Evolutionary conservation across 768 basidiomycete species (phyloP).

Genomic region (Pleurotus tuber-regium): DNA sequence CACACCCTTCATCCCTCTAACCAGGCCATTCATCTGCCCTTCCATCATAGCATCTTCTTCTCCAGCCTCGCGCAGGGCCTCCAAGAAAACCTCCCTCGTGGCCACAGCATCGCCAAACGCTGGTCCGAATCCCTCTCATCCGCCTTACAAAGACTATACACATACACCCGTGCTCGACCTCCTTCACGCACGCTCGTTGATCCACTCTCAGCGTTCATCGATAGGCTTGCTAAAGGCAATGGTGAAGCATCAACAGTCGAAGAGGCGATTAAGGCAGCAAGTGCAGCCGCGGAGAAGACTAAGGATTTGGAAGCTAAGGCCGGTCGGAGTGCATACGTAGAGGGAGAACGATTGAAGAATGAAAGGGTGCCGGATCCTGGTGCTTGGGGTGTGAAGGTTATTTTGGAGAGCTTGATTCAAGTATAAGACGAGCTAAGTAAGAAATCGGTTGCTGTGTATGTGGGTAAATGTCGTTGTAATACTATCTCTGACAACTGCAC

Average conservation of each 20-base stretch:
- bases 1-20: conserved; percentile 15
- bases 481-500: too few relatives aligned
- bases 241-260: conserved; percentile 31
- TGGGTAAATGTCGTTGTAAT: too few relatives aligned
- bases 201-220: conserved; percentile 77
- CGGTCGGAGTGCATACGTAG: conserved; percentile 87
- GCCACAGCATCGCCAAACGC: conserved; percentile 17
- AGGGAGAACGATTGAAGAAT: conserved; percentile 57
- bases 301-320: conserved; percentile 79
- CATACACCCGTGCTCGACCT: conserved; percentile 85
- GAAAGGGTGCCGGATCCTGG: conserved; percentile 81
- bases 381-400: conserved; percentile 84
- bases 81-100: conserved; percentile 28
- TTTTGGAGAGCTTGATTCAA: conserved; percentile 33
- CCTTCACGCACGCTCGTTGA: conserved; percentile 94
- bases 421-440: not conserved
- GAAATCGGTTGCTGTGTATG: not conserved
- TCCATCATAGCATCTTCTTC: conserved; percentile 76
- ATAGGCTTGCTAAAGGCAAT: conserved; percentile 30
- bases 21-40: not conserved
- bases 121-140: conserved; percentile 61
- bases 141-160: conserved; percentile 64
- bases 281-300: conserved; percentile 70
- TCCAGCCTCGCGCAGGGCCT: conserved; percentile 80
- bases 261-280: conserved; percentile 58